Evolutionary conservation across 371 early-diverging fungal genomes (phyloP), one percentile per base, ranked within the genome.

Genomic region (Mucor mucedo): DNA sequence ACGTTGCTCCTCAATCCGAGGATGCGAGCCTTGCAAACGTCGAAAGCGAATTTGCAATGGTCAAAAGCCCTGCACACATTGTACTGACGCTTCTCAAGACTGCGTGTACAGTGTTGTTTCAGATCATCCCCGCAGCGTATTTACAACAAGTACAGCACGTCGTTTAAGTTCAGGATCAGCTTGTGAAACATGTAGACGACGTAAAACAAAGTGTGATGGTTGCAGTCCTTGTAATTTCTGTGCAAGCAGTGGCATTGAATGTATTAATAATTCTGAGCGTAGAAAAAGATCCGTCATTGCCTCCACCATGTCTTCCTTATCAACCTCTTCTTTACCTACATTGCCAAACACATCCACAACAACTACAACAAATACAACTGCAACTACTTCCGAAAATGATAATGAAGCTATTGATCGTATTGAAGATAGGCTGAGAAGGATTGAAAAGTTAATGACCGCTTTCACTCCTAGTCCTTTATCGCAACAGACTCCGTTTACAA

Each of bases 191-290:
- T 82, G 82, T 54, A 72, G 82, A 40, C 65, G 79, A 70, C 71
- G 82, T 49, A 82, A 82, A 62, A 82, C 82, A 33, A 82, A 82
- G 52, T 82, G 82, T 65, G 82, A 82, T 72, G 82, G 82, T 35
- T 68, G 76, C 4, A 72, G 65, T 55, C 82, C 82, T 45, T 82
- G 82, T 55, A 64, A 71, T 14, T 82, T 74, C 45, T 82, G 82
- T 69, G 72, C 74, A 2, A 64, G 63, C 9, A 75, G 58, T 40
- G 75, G 72, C 2, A 62, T 69, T 33, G 75, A 71, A 10, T 75
- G 75, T 55, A 54, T 75, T 29, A 73, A 73, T 40, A 71, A 75
- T 42, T 71, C 68, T 7, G 75, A 75, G 47, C 48, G 71, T 2
- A 53, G 69, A 58, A 68, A 71, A 47, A 52, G 75, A 28, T 62